Base-by-base conservation (phyloP, 768 basidiomycete species). In the Boletus sensibilis region DNA sequence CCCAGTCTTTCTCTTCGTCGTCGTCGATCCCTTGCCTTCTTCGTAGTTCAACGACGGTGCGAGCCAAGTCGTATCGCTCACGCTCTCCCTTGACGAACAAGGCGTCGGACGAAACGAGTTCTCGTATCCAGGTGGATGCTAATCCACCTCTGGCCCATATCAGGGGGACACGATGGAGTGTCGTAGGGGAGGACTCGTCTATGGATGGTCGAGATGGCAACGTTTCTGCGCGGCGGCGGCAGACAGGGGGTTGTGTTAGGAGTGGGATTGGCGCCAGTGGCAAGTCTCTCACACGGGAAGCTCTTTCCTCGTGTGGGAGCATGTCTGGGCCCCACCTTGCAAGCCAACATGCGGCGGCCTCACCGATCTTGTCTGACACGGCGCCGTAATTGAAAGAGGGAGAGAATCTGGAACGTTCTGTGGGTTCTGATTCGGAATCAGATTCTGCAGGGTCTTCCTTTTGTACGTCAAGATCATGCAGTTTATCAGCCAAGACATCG, bases 291-390 rank as follows among this genome's bases (percentile, higher is more conserved):
- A 42, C 52, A 18, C 43, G 55, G 38, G 58, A 41, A 11, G 60
- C 59, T 40, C 71, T 72, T 61, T 85, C 80, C 64, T 92, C 90
- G 33, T 81, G 78, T 10, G 66, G 64, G n/a, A 96, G 78, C 59
- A 96, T 78, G 66, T 97, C 94, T 13, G 74, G 68, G 0, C 86
- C 91, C 94, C 94, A 98, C 42, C 91, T 78, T 1, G 86, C 80
- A 18, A 97, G 76, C 93, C 94, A 98, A 69, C 89, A 92, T 3
- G 83, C 82, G 62, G 88, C 87, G 0, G 92, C 88, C 72, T 96
- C 93, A 13, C 94, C 94, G 53, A 97, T 91, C 75, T 92, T 95
- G 72, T 93, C 85, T 0, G 90, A 90, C 11, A 94, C 78, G n/a
- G 83, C 79, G n/a, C 94, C 94, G 64, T 97, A 96, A 66, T 85